Conservation (phyloP, 1,284 basidiomycete genomes). For the Volvariella volvacea region DNA sequence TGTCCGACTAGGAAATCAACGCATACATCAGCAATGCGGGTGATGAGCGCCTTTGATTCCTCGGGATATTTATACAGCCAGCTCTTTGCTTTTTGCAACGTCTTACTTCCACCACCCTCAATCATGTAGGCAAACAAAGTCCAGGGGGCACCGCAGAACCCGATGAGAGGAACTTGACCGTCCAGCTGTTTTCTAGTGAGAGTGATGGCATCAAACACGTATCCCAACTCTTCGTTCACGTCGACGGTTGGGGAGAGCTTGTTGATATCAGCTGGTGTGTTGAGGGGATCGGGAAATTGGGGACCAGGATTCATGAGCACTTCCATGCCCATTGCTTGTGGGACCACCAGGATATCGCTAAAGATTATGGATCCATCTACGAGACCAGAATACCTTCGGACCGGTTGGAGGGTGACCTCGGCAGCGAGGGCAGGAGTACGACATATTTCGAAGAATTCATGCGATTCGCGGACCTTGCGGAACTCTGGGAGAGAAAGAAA, state of each 20-base stretch:
- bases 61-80: conserved; percentile 90
- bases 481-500: conserved; percentile 57
- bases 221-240: conserved; percentile 77
- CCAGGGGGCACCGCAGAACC: conserved; percentile 95
- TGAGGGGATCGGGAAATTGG: conserved; percentile 78
- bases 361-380: conserved; percentile 96
- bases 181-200: conserved; percentile 70
- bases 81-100: conserved; percentile 81
- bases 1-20: conserved; percentile 87
- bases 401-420: conserved; percentile 88
- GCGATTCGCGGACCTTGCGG: conserved; percentile 71
- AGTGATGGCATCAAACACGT: conserved; percentile 89
- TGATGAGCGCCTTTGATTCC: conserved; percentile 71
- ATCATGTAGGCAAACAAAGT: conserved; percentile 97
- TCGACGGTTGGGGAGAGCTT: conserved; percentile 61
- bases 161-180: conserved; percentile 89
- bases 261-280: conserved; percentile 66
- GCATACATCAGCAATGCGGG: conserved; percentile 78
- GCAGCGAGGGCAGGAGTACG: conserved; percentile 81
- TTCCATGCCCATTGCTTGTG: conserved; percentile 92
- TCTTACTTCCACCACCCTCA: conserved; percentile 88
- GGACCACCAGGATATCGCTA: conserved; percentile 93
- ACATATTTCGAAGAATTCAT: conserved; percentile 94
- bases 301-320: conserved; percentile 93
- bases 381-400: conserved; percentile 76